phyloP scores from a whole-genome alignment of 1,284 basidiomycete genomes.

The Cryptococcus wingfieldii region DNA sequence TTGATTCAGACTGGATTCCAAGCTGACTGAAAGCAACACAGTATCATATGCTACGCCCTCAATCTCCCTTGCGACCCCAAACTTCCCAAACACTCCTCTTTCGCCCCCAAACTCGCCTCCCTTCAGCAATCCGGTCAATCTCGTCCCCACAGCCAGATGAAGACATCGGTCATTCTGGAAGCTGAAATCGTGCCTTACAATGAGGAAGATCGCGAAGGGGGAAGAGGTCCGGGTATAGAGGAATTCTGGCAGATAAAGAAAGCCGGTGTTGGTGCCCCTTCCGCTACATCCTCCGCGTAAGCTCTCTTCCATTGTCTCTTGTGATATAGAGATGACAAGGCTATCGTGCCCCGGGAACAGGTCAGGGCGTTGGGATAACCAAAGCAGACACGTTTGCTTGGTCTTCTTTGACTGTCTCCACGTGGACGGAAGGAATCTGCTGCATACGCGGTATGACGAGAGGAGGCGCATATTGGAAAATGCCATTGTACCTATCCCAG shows the following conservation, averaged over 20 bases:
- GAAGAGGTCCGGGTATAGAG: slow-evolving; percentile 46
- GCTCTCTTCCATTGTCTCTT: not conserved
- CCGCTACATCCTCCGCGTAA: not conserved
- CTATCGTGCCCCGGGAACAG: too few relatives aligned
- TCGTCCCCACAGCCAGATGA: not conserved
- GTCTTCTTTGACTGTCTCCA: slow-evolving; percentile 79
- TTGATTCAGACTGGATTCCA: too few relatives aligned
- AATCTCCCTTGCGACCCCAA: slow-evolving; percentile 47
- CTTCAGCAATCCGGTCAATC: not conserved
- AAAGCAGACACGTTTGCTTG: slow-evolving; percentile 61
- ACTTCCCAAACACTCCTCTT: slow-evolving; percentile 22
- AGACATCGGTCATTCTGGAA: slow-evolving; percentile 63
- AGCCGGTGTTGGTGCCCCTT: slow-evolving; percentile 26
- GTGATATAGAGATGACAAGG: not conserved
- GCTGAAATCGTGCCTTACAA: slow-evolving; percentile 83
- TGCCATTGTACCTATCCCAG: slow-evolving; percentile 55
- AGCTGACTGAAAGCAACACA: slow-evolving; percentile 25
- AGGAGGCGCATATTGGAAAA: slow-evolving; percentile 62
- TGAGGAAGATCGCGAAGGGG: slow-evolving; percentile 48
- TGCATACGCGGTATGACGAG: slow-evolving; percentile 57
- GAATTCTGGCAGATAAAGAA: slow-evolving; percentile 50
- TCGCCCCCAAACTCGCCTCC: not conserved
- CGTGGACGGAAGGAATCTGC: slow-evolving; percentile 58
- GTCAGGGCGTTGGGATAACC: too few relatives aligned
- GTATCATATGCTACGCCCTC: slow-evolving; percentile 62